Evolutionary conservation across 2,329 filamentous ascomycete genomes (phyloP).

Genomic region (Microthyrium microscopicum): DNA sequence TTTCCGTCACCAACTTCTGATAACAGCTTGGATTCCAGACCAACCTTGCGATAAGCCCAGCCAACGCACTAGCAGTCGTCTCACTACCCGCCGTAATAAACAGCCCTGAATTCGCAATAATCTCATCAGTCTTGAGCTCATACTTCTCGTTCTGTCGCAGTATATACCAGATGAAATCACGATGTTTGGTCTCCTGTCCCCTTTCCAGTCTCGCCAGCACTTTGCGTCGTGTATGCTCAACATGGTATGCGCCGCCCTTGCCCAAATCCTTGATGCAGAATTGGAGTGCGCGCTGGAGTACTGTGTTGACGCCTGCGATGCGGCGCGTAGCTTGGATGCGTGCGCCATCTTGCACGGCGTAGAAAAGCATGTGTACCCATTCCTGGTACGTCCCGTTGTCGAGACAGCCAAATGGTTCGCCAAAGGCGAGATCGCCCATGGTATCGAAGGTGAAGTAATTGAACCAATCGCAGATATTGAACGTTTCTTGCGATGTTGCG

Average conservation of each 20-base stretch:
- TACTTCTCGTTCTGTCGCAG: constrained; percentile 12
- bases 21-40: not conserved
- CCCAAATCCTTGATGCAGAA: constrained; percentile 11
- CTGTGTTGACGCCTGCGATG: constrained; percentile 10
- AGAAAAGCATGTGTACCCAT: constrained; percentile 13
- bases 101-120: constrained; percentile 12
- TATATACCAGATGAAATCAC: constrained; percentile 4
- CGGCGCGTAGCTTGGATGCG: constrained; percentile 4
- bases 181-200: constrained; percentile 10
- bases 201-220: constrained; percentile 10
- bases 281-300: constrained; percentile 11
- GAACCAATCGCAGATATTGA: constrained; percentile 6
- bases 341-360: not conserved
- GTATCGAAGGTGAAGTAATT: constrained; percentile 9
- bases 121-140: constrained; percentile 16
- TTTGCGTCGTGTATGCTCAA: constrained; percentile 13
- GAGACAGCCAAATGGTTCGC: constrained; percentile 14
- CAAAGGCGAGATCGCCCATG: constrained; percentile 16
- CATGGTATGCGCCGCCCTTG: constrained; percentile 10
- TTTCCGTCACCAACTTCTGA: constrained; percentile 9
- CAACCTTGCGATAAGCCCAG: constrained; percentile 18
- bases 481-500: constrained; percentile 1
- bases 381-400: constrained; percentile 9
- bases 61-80: constrained; percentile 26
- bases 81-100: constrained; percentile 31